phyloP scores from a whole-genome alignment of 2,329 filamentous ascomycete species.

The Exophiala sideris region DNA sequence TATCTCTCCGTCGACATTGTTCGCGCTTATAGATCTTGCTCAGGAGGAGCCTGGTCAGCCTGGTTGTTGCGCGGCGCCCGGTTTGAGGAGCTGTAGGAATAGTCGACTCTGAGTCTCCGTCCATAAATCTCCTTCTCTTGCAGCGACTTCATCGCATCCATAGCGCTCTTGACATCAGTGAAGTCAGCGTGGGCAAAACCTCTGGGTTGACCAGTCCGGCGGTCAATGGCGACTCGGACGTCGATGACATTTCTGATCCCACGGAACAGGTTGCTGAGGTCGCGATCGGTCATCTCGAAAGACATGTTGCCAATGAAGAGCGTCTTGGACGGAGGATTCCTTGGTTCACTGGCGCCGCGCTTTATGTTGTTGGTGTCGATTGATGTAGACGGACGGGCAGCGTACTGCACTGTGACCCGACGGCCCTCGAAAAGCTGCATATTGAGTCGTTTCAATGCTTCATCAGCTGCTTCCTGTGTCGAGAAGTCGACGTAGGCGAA shows the following conservation, averaged over 20 bases:
- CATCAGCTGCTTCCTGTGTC: conserved; percentile 49
- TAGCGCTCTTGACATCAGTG: conserved; percentile 62
- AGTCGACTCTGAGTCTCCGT: conserved; percentile 65
- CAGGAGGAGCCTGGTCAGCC: not conserved
- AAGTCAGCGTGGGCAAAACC: conserved; percentile 87
- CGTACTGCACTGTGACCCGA: conserved; percentile 60
- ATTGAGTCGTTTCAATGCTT: conserved; percentile 58
- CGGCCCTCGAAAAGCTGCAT: conserved; percentile 62
- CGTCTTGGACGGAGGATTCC: conserved; percentile 57
- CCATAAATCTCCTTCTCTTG: conserved; percentile 60
- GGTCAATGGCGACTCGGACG: conserved; percentile 78
- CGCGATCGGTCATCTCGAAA: conserved; percentile 78
- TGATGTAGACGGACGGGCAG: conserved; percentile 31
- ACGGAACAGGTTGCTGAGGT: conserved; percentile 74
- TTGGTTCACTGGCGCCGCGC: conserved; percentile 1
- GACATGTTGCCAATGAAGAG: conserved; percentile 84
- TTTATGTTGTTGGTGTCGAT: not conserved
- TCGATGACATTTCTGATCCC: conserved; percentile 67
- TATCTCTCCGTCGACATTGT: too few relatives aligned
- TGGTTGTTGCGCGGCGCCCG: conserved; percentile 23
- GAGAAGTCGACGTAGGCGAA: conserved; percentile 66
- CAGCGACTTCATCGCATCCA: conserved; percentile 57
- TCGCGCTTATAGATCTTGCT: not conserved
- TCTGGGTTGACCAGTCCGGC: conserved; percentile 72
- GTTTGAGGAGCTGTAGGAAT: conserved; percentile 30